phyloP scores from a whole-genome alignment of 441 rosid genomes.

The Bruguiera hainesii region DNA sequence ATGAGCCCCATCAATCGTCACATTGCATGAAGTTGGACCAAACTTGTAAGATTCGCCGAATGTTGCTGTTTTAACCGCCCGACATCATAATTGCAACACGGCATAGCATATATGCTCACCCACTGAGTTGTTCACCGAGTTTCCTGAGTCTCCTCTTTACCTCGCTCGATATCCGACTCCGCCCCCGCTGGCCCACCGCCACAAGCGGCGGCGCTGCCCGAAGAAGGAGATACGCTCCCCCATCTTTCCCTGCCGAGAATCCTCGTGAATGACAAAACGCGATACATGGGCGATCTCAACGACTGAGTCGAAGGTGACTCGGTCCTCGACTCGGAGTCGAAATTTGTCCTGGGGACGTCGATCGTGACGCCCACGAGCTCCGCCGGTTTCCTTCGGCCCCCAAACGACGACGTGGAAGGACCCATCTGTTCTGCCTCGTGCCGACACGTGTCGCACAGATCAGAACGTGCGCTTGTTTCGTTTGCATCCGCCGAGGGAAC shows the following conservation, averaged over 20 bases:
- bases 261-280: conserved; percentile 71
- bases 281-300: conserved; percentile 68
- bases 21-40: not conserved
- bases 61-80: not conserved
- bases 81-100: not conserved
- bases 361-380: conserved; percentile 32
- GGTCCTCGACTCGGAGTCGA: conserved; percentile 33
- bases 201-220: conserved; percentile 25
- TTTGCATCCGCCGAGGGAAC: not conserved
- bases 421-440: conserved; percentile 1
- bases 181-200: conserved; percentile 10
- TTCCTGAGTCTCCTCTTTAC: conserved; percentile 28
- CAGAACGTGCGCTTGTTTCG: conserved; percentile 6
- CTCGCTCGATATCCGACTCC: conserved; percentile 55
- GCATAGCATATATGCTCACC: not conserved
- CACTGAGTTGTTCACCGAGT: conserved; percentile 2
- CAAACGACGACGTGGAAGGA: conserved; percentile 28
- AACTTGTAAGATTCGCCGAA: not conserved
- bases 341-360: conserved; percentile 47
- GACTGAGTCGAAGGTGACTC: conserved; percentile 43
- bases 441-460: conserved; percentile 1
- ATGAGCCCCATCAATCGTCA: conserved; percentile 1
- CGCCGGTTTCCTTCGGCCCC: conserved; percentile 35
- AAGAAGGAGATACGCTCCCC: conserved; percentile 31
- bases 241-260: conserved; percentile 64